A percentile compares a stretch with the other conserved stretches of the same genome.
These are phyloP conservation scores for Clohesyomyces aquaticus DNA, from an alignment of 495 filamentous ascomycete species.

Conservation along the genomic window DNA sequence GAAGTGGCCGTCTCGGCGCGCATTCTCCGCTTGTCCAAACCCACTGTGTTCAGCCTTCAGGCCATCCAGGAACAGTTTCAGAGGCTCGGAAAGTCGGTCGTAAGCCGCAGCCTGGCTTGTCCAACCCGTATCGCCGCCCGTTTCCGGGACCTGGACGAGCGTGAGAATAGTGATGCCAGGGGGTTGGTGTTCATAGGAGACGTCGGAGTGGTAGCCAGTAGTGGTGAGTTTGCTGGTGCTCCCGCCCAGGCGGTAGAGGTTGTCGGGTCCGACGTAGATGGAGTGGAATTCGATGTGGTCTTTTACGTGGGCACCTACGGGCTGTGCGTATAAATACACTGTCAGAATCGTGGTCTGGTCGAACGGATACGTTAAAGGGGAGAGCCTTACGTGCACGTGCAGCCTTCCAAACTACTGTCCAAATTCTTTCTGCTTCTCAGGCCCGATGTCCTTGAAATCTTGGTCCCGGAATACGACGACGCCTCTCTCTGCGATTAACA, in stretches of 20 bases:
- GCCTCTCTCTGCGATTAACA: conserved; percentile 69
- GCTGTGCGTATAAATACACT: no score
- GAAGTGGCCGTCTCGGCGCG: conserved; percentile 17
- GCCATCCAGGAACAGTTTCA: conserved; percentile 30
- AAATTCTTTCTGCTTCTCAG: conserved; percentile 29
- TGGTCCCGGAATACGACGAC: conserved; percentile 75
- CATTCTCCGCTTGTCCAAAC: conserved; percentile 28
- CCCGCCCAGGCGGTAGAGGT: conserved; percentile 26
- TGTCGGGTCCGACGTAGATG: conserved; percentile 32
- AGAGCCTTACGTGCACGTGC: conserved; percentile 27
- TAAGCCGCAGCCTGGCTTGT: conserved; percentile 27
- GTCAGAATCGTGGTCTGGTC: not conserved
- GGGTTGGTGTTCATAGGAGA: conserved; percentile 35
- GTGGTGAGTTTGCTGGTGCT: conserved; percentile 24
- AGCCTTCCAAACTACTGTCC: conserved; percentile 33
- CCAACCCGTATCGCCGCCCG: conserved; percentile 34
- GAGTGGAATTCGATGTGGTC: conserved; percentile 35
- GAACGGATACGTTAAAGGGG: not conserved
- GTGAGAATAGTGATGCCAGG: conserved; percentile 34
- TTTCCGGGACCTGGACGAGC: conserved; percentile 26
- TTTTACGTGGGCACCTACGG: conserved; percentile 33
- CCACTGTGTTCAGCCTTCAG: conserved; percentile 30
- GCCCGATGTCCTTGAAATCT: conserved; percentile 44
- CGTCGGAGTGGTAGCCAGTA: conserved; percentile 34
- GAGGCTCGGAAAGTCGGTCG: conserved; percentile 28